Evolutionary conservation across 352 stramenopile species (phyloP).

Genomic region (Phytophthora cactorum): DNA sequence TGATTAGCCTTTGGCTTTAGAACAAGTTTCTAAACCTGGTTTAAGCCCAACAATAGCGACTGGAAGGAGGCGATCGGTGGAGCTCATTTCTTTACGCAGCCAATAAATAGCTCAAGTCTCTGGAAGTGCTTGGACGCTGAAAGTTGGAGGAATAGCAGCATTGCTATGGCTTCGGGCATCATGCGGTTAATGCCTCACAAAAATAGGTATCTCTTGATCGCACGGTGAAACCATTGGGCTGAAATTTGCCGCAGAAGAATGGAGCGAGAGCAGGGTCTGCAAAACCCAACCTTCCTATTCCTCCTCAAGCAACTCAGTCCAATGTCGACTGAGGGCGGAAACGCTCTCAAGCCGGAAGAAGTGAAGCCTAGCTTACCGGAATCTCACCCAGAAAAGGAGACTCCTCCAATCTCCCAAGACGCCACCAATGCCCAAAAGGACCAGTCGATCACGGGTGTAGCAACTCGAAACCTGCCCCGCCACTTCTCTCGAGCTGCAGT

Average conservation of each 20-base stretch:
- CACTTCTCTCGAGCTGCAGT: constrained; percentile 23
- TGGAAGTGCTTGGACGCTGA: background rate
- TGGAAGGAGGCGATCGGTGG: constrained; percentile 10
- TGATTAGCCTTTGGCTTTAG: too few species aligned
- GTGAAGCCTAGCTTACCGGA: constrained; percentile 9
- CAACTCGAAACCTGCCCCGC: constrained; percentile 25
- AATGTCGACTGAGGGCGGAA: constrained; percentile 22
- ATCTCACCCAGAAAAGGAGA: constrained; percentile 1
- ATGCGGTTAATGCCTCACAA: constrained; percentile 1
- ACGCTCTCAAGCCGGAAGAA: constrained; percentile 20
- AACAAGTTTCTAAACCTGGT: too few species aligned
- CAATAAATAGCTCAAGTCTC: constrained; percentile 22
- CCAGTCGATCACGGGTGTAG: constrained; percentile 15
- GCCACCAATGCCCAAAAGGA: background rate
- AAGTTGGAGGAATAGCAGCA: background rate
- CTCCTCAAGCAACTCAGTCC: constrained; percentile 4
- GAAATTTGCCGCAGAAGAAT: too few species aligned
- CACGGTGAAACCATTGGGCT: constrained; percentile 14
- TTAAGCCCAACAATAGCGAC: constrained; percentile 22
- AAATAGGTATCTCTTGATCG: constrained; percentile 15
- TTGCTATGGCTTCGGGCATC: background rate
- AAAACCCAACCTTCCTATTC: constrained; percentile 21
- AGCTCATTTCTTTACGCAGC: constrained; percentile 24
- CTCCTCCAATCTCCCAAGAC: background rate
- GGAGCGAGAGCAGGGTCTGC: background rate